phyloP scores from a whole-genome alignment of 306 rosid species.

The Trifolium subterraneum region DNA sequence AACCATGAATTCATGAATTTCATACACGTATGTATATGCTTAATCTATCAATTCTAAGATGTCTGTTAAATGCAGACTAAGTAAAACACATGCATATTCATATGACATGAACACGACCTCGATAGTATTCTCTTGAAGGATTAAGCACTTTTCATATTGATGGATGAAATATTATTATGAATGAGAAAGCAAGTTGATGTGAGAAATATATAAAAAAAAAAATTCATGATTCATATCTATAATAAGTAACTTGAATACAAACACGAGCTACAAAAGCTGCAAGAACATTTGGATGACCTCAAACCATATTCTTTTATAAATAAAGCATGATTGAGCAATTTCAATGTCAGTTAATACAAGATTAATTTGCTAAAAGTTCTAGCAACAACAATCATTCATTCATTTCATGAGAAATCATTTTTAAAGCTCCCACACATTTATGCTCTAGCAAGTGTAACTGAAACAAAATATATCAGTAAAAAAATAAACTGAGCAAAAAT shows the following conservation, averaged over 20 bases:
- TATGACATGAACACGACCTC: conserved; percentile 6
- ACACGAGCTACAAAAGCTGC: conserved; percentile 10
- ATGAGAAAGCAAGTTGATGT: neutral
- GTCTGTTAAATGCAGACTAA: neutral
- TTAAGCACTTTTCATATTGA: conserved; percentile 25
- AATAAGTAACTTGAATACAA: neutral
- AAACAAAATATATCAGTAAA: conserved; percentile 20
- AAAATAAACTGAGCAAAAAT: conserved; percentile 8
- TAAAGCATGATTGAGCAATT: conserved; percentile 24
- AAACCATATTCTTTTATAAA: neutral
- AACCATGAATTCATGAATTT: conserved; percentile 34
- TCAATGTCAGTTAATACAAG: conserved; percentile 1
- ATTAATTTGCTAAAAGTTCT: conserved; percentile 19
- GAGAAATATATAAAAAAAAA: neutral
- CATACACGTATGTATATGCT: neutral
- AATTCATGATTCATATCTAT: neutral
- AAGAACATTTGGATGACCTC: conserved; percentile 21
- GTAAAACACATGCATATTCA: conserved; percentile 1
- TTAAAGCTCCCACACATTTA: conserved; percentile 1
- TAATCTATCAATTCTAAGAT: conserved; percentile 15
- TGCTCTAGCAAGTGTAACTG: conserved; percentile 8
- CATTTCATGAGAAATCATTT: conserved; percentile 6
- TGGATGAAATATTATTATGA: conserved; percentile 6
- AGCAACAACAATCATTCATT: conserved; percentile 11
- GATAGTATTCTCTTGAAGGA: conserved; percentile 18